phyloP scores from a whole-genome alignment of 768 basidiomycete species.

The Kwoniella botswanensis region DNA sequence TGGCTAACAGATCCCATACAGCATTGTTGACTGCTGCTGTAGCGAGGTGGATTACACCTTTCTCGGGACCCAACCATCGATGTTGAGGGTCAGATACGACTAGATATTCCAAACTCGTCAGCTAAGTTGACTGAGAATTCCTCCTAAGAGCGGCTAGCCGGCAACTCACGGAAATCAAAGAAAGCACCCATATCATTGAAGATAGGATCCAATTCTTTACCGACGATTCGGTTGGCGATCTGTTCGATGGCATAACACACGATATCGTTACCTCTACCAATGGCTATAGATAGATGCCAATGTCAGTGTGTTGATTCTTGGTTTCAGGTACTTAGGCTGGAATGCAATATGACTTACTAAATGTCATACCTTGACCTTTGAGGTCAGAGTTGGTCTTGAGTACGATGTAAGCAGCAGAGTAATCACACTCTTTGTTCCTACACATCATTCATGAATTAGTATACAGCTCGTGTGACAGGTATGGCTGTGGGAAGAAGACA shows the following conservation, averaged over 20 bases:
- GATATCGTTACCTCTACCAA: conserved; percentile 84
- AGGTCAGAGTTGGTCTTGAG: conserved; percentile 73
- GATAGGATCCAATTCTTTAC: conserved; percentile 77
- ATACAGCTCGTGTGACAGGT: not conserved
- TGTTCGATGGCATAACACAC: conserved; percentile 81
- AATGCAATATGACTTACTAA: conserved; percentile 40
- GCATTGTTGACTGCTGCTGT: conserved; percentile 89
- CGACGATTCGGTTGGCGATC: conserved; percentile 79
- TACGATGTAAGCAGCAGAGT: conserved; percentile 88
- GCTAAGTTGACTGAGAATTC: no score
- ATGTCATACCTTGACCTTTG: conserved; percentile 68
- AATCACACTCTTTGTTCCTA: conserved; percentile 95
- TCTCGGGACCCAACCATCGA: conserved; percentile 94
- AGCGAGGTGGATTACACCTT: conserved; percentile 92
- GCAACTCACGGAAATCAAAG: conserved; percentile 69
- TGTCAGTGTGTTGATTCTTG: not conserved
- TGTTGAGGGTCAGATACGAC: conserved; percentile 86
- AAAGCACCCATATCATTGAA: conserved; percentile 90
- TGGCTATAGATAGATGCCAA: conserved; percentile 32
- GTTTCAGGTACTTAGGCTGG: not conserved
- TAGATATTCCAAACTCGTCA: conserved; percentile 6
- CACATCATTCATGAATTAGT: not conserved
- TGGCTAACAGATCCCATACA: conserved; percentile 77
- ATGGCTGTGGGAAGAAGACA: conserved; percentile 4
- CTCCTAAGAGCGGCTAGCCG: not conserved